A percentile compares a stretch with the other conserved stretches of the same genome.
Conservation (phyloP, 2,329 filamentous ascomycete species). For the Pezicula radicicola region DNA sequence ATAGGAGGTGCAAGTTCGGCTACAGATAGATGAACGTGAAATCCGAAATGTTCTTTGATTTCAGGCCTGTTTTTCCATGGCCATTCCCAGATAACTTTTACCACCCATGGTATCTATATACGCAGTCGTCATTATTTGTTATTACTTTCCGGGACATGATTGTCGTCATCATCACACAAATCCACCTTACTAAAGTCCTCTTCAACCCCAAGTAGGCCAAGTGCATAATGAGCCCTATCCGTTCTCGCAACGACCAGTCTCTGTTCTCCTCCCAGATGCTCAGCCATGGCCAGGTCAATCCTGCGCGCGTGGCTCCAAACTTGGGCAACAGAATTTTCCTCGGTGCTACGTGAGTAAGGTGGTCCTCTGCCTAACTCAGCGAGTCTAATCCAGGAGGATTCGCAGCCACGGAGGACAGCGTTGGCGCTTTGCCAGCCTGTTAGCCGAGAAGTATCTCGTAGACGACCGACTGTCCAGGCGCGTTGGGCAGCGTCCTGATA, state of each 20-base stretch:
- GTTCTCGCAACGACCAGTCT: slow-evolving; percentile 59
- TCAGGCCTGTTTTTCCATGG: too few relatives aligned
- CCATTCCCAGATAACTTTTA: too few relatives aligned
- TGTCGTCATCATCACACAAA: slow-evolving; percentile 38
- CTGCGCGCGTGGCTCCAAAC: slow-evolving; percentile 49
- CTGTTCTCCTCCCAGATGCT: slow-evolving; percentile 36
- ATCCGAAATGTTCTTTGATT: too few relatives aligned
- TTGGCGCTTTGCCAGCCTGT: slow-evolving; percentile 86
- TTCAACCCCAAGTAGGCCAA: slow-evolving; percentile 77
- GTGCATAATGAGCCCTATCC: slow-evolving; percentile 68
- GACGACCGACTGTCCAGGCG: slow-evolving; percentile 70
- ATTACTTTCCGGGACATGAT: too few relatives aligned
- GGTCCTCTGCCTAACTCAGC: slow-evolving; percentile 73
- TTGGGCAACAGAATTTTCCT: slow-evolving; percentile 30
- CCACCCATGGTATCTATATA: too few relatives aligned
- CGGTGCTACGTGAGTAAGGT: slow-evolving; percentile 56
- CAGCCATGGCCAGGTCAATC: slow-evolving; percentile 49
- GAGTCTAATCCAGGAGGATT: slow-evolving; percentile 77
- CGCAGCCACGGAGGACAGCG: slow-evolving; percentile 80
- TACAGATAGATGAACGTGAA: too few relatives aligned
- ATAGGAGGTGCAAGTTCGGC: too few relatives aligned
- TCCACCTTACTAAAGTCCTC: slow-evolving; percentile 67
- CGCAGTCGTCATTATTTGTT: too few relatives aligned
- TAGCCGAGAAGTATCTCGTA: slow-evolving; percentile 72
- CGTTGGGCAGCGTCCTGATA: slow-evolving; percentile 71